Base-by-base conservation (phyloP, 2,329 filamentous ascomycete genomes). In the Ceratocystis albifundus region DNA sequence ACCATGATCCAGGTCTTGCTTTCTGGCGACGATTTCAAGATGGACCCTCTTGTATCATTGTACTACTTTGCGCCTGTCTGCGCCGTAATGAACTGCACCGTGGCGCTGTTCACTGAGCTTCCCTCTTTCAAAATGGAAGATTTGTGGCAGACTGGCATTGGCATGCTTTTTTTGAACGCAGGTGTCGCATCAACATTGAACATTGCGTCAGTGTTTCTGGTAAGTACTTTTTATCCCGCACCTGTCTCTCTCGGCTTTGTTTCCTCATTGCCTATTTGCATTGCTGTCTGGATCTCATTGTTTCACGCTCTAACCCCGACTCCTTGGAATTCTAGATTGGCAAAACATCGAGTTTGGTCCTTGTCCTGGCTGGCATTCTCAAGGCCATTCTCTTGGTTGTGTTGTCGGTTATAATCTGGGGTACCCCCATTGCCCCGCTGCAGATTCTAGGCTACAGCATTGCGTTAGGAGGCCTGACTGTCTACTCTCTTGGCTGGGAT, bases 31-130 rank as follows among this genome's bases (percentile, higher is more conserved):
- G 88, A 90, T 57, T 75, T 88, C 78, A 90, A 89, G 79, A 94
- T 95, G 90, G 89, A 94, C 73, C 89, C 90, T 45, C 82, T 96
- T 45, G 89, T 94, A 69, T 90, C 88, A 41, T 82, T 95, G 25
- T 95, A 95, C 81, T 95, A 95, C 80, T 95, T 90, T 73, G 90
- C 90, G 0, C 90, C 90, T 4, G 86, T 90, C 62, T 95, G 90
- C 76, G 88, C 89, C 62, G 76, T 87, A 71, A 90, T 91, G 85
- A 95, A 95, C 77, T 79, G 87, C 66, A 71, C 87, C 46, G 84
- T 90, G 44, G 84, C 87, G 69, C 74, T 89, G 67, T 78, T 88
- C 70, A 79, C 84, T n/a, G 89, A 95, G 76, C 74, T 88, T 1
- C 83, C 83, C 45, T 78, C 74, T 46, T 84, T 95, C 76, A 80